Conservation (phyloP, 441 rosid genomes). For the Euphorbia celastroides region DNA sequence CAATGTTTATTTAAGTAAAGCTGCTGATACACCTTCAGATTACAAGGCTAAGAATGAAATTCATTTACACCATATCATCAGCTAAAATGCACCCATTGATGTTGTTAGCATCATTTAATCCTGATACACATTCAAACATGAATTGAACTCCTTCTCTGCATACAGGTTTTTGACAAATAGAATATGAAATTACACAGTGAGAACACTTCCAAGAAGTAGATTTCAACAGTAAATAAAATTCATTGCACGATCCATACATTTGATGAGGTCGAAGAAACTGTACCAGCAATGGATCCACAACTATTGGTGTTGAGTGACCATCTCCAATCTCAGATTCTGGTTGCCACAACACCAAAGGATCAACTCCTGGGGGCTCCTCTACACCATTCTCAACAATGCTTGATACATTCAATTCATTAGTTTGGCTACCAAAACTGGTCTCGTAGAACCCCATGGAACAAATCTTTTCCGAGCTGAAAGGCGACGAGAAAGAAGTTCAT, state of each 20-base stretch:
- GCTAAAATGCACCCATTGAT: slow-evolving; percentile 96
- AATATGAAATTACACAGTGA: neutral
- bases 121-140: slow-evolving; percentile 96
- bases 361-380: slow-evolving; percentile 74
- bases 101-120: slow-evolving; percentile 44
- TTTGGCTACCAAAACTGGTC: slow-evolving; percentile 47
- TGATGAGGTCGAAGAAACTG: slow-evolving; percentile 97
- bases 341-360: slow-evolving; percentile 85
- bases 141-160: slow-evolving; percentile 99
- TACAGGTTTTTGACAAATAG: slow-evolving; percentile 12
- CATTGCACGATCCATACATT: slow-evolving; percentile 45
- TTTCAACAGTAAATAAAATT: slow-evolving; percentile 11
- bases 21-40: slow-evolving; percentile 15
- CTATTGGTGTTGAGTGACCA: slow-evolving; percentile 32
- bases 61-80: slow-evolving; percentile 95
- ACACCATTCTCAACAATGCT: slow-evolving; percentile 28
- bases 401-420: slow-evolving; percentile 28
- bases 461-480: slow-evolving; percentile 86
- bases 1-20: slow-evolving; percentile 6
- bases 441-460: slow-evolving; percentile 90
- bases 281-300: slow-evolving; percentile 83
- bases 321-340: slow-evolving; percentile 46
- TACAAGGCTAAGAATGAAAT: slow-evolving; percentile 16
- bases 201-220: neutral
- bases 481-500: slow-evolving; percentile 66